A percentile compares a stretch with the other conserved stretches of the same genome.
These are phyloP conservation scores for Mycena kentingensis DNA, from an alignment of 768 basidiomycete species.

Conservation along the genomic window DNA sequence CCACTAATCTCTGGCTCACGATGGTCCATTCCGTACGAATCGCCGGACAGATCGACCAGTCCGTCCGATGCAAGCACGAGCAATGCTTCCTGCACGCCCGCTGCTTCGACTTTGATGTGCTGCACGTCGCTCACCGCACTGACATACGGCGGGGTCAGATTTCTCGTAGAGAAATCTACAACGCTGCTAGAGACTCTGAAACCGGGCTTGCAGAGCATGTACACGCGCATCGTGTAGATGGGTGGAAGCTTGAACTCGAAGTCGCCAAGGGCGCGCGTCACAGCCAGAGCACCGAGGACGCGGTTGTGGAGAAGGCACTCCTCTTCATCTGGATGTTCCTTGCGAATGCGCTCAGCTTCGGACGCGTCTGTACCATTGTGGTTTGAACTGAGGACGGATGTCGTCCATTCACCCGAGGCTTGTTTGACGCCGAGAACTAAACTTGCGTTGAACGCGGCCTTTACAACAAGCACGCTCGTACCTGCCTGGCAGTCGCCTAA, in stretches of 20 bases:
- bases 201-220: constrained; percentile 42
- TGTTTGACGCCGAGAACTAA: constrained; percentile 45
- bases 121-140: constrained; percentile 45
- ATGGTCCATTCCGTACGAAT: constrained; percentile 31
- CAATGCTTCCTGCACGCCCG: constrained; percentile 29
- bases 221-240: constrained; percentile 48
- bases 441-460: not conserved
- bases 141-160: constrained; percentile 56
- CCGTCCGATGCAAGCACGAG: constrained; percentile 58
- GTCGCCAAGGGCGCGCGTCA: constrained; percentile 60
- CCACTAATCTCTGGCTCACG: constrained; percentile 26
- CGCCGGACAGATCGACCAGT: constrained; percentile 46
- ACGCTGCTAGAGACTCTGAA: constrained; percentile 39
- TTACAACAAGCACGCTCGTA: constrained; percentile 25
- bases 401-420: constrained; percentile 37
- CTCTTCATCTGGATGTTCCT: constrained; percentile 50
- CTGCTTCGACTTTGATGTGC: constrained; percentile 37
- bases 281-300: constrained; percentile 57
- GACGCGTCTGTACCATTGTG: constrained; percentile 50
- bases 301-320: constrained; percentile 47
- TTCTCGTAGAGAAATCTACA: constrained; percentile 46
- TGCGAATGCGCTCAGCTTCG: constrained; percentile 43
- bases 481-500: constrained; percentile 59
- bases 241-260: constrained; percentile 54
- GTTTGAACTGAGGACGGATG: constrained; percentile 44